Percentiles rank a stretch among this genome's conserved stretches.
These are phyloP conservation scores for Penicillium sp. DNA, from an alignment of 2,329 filamentous ascomycete species.

Conservation along the genomic window DNA sequence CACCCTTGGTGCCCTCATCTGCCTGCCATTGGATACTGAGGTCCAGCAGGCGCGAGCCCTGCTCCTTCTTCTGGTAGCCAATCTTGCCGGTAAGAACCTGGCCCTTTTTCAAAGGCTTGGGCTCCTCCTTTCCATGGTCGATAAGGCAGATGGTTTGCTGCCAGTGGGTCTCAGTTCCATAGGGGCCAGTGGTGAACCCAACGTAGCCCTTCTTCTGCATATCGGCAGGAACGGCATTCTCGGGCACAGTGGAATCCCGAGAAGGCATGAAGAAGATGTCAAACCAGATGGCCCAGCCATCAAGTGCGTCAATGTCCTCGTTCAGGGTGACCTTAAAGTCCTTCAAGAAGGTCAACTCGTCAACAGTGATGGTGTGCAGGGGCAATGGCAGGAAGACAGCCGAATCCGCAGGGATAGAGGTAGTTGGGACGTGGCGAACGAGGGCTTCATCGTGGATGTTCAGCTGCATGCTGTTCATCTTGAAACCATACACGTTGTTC, in stretches of 20 bases:
- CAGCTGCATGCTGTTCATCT: slow-evolving; percentile 87
- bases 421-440: slow-evolving; percentile 67
- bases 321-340: slow-evolving; percentile 65
- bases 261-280: slow-evolving; percentile 84
- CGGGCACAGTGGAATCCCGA: slow-evolving; percentile 50
- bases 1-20: slow-evolving; percentile 44
- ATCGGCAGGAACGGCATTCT: slow-evolving; percentile 59
- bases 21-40: slow-evolving; percentile 66
- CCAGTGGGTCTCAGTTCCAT: slow-evolving; percentile 82
- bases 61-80: slow-evolving; percentile 68
- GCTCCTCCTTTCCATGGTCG: slow-evolving; percentile 56
- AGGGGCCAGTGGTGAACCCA: slow-evolving; percentile 87
- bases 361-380: slow-evolving; percentile 69
- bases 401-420: slow-evolving; percentile 56
- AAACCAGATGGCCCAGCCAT: slow-evolving; percentile 91
- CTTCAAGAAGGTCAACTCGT: slow-evolving; percentile 75
- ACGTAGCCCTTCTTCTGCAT: slow-evolving; percentile 67
- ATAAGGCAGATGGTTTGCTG: slow-evolving; percentile 77
- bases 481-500: slow-evolving; percentile 91
- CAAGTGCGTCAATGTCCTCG: slow-evolving; percentile 67
- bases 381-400: slow-evolving; percentile 74
- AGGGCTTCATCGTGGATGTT: slow-evolving; percentile 81
- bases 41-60: slow-evolving; percentile 69
- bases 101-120: slow-evolving; percentile 54
- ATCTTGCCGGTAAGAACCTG: slow-evolving; percentile 67